Evolutionary conservation across 352 stramenopile genomes (phyloP), one percentile per base, ranked within the genome.

Genomic region (Globisporangium uncinulatum): DNA sequence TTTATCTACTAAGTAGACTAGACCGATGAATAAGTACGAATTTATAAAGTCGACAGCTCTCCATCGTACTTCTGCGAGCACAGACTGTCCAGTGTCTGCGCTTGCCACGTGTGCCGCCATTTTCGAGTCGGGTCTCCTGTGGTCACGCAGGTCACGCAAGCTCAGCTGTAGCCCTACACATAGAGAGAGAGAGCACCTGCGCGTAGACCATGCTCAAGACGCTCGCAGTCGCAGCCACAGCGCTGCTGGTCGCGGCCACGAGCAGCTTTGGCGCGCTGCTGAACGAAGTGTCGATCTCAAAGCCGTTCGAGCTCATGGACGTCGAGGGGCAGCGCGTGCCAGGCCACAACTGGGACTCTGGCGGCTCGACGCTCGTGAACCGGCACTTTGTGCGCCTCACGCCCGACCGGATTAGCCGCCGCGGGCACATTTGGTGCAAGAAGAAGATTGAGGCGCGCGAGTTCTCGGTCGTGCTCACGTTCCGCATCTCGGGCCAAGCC

Each of bases 331-430:
- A 71, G 61, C 82, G 84, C 44, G 62, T 81, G 48, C 52, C 90
- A 15, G 70, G 79, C 51, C 58, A 63, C 54, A 73, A 87, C 54
- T 94, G 75, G 57, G 60, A 67, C 47, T 70, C 79, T 46, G 84
- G 84, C 51, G 82, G 80, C 51, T 62, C 83, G 31, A 82, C 80
- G 13, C 58, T 67, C 11, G 82, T 92, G 51, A 92, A 90, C 62
- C 76, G 79, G 51, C 77, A 92, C 75, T 94, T 94, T 67, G 72
- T 80, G 37, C 84, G 84, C 9, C 67, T 94, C 15, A 92, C 83
- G 46, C 83, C 82, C 34, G 82, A 94, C 46, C 79, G 84, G 20
- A 82, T 91, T 66, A 88, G 75, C 68, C 87, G 86, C 47, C 76
- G 79, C 43, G 84, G 84, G 9, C 66, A 79, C 57, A 73, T 94